Base-by-base conservation (phyloP, 179 eudicot genomes). In the Carnegiea gigantea region DNA sequence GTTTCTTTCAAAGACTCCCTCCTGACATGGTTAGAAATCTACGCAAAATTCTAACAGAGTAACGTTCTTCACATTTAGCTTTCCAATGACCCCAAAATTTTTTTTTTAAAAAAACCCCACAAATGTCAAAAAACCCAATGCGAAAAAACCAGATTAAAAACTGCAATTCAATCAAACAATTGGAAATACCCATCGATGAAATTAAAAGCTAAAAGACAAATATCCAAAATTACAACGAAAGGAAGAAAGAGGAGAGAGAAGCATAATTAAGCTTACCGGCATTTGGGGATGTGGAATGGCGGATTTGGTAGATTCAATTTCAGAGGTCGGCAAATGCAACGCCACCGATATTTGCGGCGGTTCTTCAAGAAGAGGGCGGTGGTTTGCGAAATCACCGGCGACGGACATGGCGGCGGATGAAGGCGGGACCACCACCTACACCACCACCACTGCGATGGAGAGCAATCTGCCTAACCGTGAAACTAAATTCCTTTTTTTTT, bases 361-460 rank as follows among this genome's bases (percentile, higher is more conserved):
- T 38, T 77, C 84, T 73, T 64, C 64, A 23, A 80, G 36, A 70
- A 51, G 44, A 70, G 30, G 46, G 18, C 38, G 54, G 54, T 68
- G 64, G 11, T 10, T 51, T 26, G 71, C 28, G n/a, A 70, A 33
- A 33, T 33, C 51, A 78, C 85, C 46, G 80, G 84, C 49, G 84
- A 82, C 48, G 73, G 84, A 17, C 84, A 85, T 82, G 84, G 79
- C 74, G 87, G 85, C 76, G 75, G 78, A 46, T 40, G 79, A 67
- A 65, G 24, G 77, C 77, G 67, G 59, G 38, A 28, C 71, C 71
- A 8, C 71, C 71, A 24, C 36, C 71, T 24, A 24, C 71, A 24
- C 71, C 71, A 24, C 71, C 71, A 26, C 33, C 71, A 24, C 71
- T 12, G 9, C 71, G 15, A 26, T 36, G 71, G 71, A 65, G n/a